Base-by-base conservation (phyloP, 345 rosid genomes). In the Moricandia moricandioides region DNA sequence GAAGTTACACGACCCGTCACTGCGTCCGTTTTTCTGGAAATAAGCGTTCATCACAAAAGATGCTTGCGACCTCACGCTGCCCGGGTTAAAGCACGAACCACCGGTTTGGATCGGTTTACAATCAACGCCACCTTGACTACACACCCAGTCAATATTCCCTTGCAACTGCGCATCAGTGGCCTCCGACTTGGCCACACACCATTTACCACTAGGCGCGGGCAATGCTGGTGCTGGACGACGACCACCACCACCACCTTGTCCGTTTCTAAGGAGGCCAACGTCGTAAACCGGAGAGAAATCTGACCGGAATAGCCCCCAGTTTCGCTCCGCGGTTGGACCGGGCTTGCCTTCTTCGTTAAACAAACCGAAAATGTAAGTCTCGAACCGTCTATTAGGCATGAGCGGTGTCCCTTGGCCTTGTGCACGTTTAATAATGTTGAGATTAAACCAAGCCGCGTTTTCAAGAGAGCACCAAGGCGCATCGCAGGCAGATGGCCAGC, bases 401-500 rank as follows among this genome's bases (percentile, higher is more conserved):
- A 91, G 65, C 0, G 98, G 98, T 2, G 98, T 93, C 8, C 97
- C 98, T 45, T 61, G 79, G 14, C 91, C 79, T 0, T 87, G 80
- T 10, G 81, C 63, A 17, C 78, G 81, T 81, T 64, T 71, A 7
- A 86, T 72, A 70, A 91, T 29, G 65, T 86, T 78, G 52, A 86
- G 80, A 49, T 91, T 93, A 65, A 81, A 93, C 4, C 87, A 70
- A n/a, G 73, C 72, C 0, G 96, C 96, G 29, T 88, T 89, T 16
- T 81, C 88, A 0, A 73, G 62, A 0, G 83, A 83, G 67, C 92
- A 81, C 57, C 79, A 80, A 9, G 87, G 77, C 52, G 82, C 80
- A 30, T 87, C 97, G 1, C 96, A 91, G 0, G 71, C 83, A 0
- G 96, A 85, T 0, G 98, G 94, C 98, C 98, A 93, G 10, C 98